Conservation (phyloP, 345 rosid species). For the Ailanthus altissimus region DNA sequence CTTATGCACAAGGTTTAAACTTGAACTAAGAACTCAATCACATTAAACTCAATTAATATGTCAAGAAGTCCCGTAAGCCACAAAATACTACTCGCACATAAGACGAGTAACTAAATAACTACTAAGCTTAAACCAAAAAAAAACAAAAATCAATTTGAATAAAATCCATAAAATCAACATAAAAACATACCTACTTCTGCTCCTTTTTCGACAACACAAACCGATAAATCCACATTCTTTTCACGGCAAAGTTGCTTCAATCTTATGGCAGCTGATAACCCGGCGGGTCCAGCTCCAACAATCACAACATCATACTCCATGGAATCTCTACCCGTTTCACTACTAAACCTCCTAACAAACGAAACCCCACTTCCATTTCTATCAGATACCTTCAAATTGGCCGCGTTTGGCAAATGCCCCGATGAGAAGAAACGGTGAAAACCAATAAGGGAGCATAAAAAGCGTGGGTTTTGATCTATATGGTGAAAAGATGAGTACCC, state of each 20-base stretch:
- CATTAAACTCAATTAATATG: neutral
- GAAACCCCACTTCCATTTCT: constrained; percentile 8
- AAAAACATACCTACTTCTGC: constrained; percentile 73
- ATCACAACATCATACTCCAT: constrained; percentile 90
- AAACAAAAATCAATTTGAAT: neutral
- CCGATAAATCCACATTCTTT: constrained; percentile 75
- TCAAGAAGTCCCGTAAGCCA: too few species aligned
- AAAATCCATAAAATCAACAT: neutral
- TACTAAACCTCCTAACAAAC: constrained; percentile 45
- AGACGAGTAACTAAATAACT: neutral
- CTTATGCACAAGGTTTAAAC: neutral
- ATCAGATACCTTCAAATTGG: constrained; percentile 19
- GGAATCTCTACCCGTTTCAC: constrained; percentile 56
- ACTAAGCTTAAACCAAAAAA: neutral
- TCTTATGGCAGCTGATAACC: constrained; percentile 85
- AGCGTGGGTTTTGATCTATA: constrained; percentile 21
- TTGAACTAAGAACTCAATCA: neutral
- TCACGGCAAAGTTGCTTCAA: constrained; percentile 79
- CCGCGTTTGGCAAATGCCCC: constrained; percentile 32
- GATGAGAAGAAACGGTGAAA: constrained; percentile 25
- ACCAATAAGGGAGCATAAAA: constrained; percentile 27
- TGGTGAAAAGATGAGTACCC: constrained; percentile 23
- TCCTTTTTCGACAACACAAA: constrained; percentile 95
- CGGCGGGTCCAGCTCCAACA: constrained; percentile 99
- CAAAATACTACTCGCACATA: too few species aligned